Evolutionary conservation across 2,329 filamentous ascomycete genomes (phyloP).

Genomic region (Neonectria hederae): DNA sequence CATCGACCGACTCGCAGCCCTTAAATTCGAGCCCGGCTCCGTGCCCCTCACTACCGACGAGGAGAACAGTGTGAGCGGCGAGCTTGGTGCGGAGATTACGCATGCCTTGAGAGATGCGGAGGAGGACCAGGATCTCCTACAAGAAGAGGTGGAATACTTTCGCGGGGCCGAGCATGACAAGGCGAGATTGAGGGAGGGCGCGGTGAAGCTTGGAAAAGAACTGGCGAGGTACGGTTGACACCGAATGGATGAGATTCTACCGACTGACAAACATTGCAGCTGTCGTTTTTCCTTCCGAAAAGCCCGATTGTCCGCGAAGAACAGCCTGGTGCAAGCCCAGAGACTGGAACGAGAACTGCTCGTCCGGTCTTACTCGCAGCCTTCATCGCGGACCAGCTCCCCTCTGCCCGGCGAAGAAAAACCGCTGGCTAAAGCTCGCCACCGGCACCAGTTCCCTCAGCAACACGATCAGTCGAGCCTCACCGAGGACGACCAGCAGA

Average conservation of each 20-base stretch:
- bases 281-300: slow-evolving; percentile 77
- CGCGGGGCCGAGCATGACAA: slow-evolving; percentile 65
- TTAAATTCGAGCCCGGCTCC: slow-evolving; percentile 68
- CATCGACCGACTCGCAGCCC: slow-evolving; percentile 66
- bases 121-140: slow-evolving; percentile 83
- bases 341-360: slow-evolving; percentile 80
- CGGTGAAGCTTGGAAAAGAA: slow-evolving; percentile 74
- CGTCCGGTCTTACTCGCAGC: slow-evolving; percentile 69
- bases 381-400: slow-evolving; percentile 47
- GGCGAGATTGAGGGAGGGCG: slow-evolving; percentile 71
- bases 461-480: slow-evolving; percentile 49
- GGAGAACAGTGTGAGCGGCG: slow-evolving; percentile 67
- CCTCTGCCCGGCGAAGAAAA: slow-evolving; percentile 40
- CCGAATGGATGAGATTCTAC: neutral
- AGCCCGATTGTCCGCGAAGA: slow-evolving; percentile 82
- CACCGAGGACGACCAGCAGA: slow-evolving; percentile 75
- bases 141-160: slow-evolving; percentile 80
- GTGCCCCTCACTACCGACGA: slow-evolving; percentile 60
- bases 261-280: slow-evolving; percentile 45
- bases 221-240: slow-evolving; percentile 67
- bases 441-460: slow-evolving; percentile 42
- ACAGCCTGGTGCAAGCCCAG: slow-evolving; percentile 76
- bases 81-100: slow-evolving; percentile 83
- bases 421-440: slow-evolving; percentile 34
- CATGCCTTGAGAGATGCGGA: slow-evolving; percentile 80